Percentiles rank a stretch among this genome's conserved stretches.
These are phyloP conservation scores for Neofusicoccum sp. DNA, from an alignment of 2,329 filamentous ascomycete species.

Conservation along the genomic window DNA sequence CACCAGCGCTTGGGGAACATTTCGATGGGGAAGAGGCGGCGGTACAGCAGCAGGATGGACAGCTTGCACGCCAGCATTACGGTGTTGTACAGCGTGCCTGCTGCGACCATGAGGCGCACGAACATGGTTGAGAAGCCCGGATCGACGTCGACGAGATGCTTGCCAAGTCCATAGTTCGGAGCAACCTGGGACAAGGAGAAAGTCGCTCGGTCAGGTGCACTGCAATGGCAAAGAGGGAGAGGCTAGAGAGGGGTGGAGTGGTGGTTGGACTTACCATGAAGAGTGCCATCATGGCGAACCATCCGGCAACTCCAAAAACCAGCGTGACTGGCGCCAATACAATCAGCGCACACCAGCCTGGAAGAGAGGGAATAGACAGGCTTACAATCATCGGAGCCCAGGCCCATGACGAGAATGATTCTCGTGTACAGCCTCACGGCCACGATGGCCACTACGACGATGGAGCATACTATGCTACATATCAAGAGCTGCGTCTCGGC, in stretches of 20 bases:
- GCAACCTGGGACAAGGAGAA: not conserved
- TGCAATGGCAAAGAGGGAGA: not conserved
- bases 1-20: not conserved
- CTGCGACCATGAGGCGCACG: not conserved
- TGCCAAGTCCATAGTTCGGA: not conserved
- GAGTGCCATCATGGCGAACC: not conserved
- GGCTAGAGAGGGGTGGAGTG: not conserved
- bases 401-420: not conserved
- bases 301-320: not conserved
- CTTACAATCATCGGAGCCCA: conserved; percentile 7
- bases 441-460: not conserved
- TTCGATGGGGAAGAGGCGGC: conserved; percentile 16
- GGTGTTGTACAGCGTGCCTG: conserved; percentile 16
- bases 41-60: conserved; percentile 19
- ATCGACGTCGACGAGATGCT: conserved; percentile 5
- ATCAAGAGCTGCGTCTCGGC: not conserved
- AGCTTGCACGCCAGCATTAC: conserved; percentile 19
- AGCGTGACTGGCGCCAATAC: not conserved
- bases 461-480: not conserved
- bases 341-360: not conserved
- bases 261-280: not conserved
- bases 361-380: too few species aligned
- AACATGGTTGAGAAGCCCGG: not conserved
- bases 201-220: too few species aligned
- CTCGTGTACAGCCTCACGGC: not conserved